Conservation (phyloP, 805 yeast genomes). For the Nakazawaea anatomiae region DNA sequence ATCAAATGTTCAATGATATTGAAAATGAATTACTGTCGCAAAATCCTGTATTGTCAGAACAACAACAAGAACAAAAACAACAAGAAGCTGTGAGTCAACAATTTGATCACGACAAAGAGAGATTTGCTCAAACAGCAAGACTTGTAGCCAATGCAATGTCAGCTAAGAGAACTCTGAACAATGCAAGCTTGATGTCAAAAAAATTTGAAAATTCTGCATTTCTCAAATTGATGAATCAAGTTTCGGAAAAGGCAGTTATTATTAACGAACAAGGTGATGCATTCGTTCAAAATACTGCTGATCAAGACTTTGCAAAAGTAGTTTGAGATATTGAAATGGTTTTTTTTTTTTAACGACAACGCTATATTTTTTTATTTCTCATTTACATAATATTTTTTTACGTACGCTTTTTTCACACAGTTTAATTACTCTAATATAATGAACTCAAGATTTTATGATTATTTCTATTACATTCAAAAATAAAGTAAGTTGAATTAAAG, state of each 20-base stretch:
- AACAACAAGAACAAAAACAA: neutral
- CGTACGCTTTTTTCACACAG: too few relatives aligned
- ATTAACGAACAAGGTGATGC: slow-evolving; percentile 28
- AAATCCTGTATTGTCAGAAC: too few relatives aligned
- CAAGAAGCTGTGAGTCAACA: neutral
- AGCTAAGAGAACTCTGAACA: slow-evolving; percentile 13
- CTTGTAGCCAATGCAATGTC: slow-evolving; percentile 33
- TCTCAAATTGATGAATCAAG: slow-evolving; percentile 33
- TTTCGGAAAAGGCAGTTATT: slow-evolving; percentile 33
- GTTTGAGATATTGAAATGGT: too few relatives aligned
- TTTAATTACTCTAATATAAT: too few relatives aligned
- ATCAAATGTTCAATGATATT: slow-evolving; percentile 21
- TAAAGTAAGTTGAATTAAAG: too few relatives aligned
- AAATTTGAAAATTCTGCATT: slow-evolving; percentile 36
- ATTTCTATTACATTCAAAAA: too few relatives aligned
- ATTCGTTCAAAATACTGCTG: slow-evolving; percentile 17
- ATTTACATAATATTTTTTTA: too few relatives aligned
- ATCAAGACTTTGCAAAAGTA: too few relatives aligned
- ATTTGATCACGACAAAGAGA: slow-evolving; percentile 18
- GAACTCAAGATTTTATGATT: too few relatives aligned
- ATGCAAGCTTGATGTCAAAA: slow-evolving; percentile 18
- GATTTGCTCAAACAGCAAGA: slow-evolving; percentile 33
- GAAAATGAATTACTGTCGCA: slow-evolving; percentile 17
- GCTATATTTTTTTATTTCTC: neutral
- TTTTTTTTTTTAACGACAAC: neutral